Evolutionary conservation across 352 stramenopile species (phyloP).

Genomic region (Elongisporangium anandrum): DNA sequence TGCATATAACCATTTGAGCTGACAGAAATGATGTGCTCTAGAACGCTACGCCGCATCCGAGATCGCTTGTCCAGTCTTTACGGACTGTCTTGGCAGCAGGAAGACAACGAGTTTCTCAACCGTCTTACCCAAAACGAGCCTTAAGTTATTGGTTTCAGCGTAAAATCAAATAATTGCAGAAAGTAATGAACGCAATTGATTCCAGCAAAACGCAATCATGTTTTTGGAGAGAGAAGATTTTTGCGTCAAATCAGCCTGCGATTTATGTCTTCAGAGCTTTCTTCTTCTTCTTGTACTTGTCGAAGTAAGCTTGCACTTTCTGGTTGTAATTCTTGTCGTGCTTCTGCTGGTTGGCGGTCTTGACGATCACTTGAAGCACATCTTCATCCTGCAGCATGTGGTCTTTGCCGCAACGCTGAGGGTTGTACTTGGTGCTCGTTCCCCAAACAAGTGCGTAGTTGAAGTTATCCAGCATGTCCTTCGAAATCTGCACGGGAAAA

Average conservation of each 20-base stretch:
- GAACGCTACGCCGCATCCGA: slow-evolving; percentile 56
- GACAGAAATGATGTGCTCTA: slow-evolving; percentile 7
- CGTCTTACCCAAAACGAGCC: slow-evolving; percentile 1
- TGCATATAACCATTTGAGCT: neutral
- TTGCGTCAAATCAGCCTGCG: neutral
- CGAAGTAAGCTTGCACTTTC: slow-evolving; percentile 94
- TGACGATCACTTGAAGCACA: slow-evolving; percentile 97
- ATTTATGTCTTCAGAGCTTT: slow-evolving; percentile 89
- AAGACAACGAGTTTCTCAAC: slow-evolving; percentile 44
- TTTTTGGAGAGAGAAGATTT: neutral
- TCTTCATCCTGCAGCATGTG: slow-evolving; percentile 98
- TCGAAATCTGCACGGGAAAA: slow-evolving; percentile 64
- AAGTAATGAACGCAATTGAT: slow-evolving; percentile 2
- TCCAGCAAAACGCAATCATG: slow-evolving; percentile 14
- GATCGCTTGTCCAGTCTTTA: slow-evolving; percentile 56
- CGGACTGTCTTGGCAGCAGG: slow-evolving; percentile 35
- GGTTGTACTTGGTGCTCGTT: slow-evolving; percentile 97
- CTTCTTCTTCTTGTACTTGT: slow-evolving; percentile 96
- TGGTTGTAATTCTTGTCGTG: slow-evolving; percentile 97
- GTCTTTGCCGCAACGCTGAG: slow-evolving; percentile 93
- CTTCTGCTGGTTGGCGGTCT: slow-evolving; percentile 98
- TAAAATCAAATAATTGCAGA: neutral
- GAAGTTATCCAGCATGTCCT: slow-evolving; percentile 94
- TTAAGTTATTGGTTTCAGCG: neutral
- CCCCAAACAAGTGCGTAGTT: slow-evolving; percentile 99